phyloP scores from a whole-genome alignment of 2,329 filamentous ascomycete genomes.

The Arthroderma uncinatum region DNA sequence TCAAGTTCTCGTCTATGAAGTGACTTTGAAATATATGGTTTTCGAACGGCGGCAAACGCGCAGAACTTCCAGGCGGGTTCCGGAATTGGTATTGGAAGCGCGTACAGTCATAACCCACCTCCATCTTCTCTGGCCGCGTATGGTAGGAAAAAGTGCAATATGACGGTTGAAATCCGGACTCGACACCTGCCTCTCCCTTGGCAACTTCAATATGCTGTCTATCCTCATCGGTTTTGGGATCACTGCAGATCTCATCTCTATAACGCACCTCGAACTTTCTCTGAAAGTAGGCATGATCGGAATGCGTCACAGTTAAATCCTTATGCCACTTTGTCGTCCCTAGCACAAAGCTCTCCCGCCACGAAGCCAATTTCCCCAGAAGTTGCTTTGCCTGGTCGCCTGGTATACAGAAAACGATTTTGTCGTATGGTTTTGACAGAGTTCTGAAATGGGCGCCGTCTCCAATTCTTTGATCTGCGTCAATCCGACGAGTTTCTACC shows the following conservation, averaged over 20 bases:
- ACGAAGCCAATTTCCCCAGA: slow-evolving; percentile 42
- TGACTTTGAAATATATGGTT: slow-evolving; percentile 60
- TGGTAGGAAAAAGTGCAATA: slow-evolving; percentile 50
- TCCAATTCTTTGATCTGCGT: slow-evolving; percentile 10
- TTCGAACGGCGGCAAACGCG: slow-evolving; percentile 34
- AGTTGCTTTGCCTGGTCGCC: slow-evolving; percentile 46
- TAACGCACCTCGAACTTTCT: slow-evolving; percentile 47
- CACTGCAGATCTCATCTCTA: slow-evolving; percentile 40
- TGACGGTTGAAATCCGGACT: slow-evolving; percentile 45
- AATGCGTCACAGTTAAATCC: slow-evolving; percentile 52
- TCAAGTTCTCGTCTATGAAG: slow-evolving; percentile 46
- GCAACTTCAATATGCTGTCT: slow-evolving; percentile 39
- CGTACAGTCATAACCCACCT: slow-evolving; percentile 60
- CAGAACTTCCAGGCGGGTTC: slow-evolving; percentile 16
- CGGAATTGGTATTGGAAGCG: slow-evolving; percentile 66
- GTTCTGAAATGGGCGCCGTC: slow-evolving; percentile 30
- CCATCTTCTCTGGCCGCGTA: slow-evolving; percentile 43
- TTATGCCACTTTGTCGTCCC: slow-evolving; percentile 57
- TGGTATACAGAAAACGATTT: slow-evolving; percentile 47
- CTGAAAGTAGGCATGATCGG: slow-evolving; percentile 47
- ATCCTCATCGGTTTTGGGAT: slow-evolving; percentile 33
- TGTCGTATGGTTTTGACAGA: slow-evolving; percentile 44
- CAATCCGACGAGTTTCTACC: slow-evolving; percentile 25
- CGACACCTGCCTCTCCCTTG: slow-evolving; percentile 32
- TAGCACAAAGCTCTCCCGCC: slow-evolving; percentile 55